These are phyloP conservation scores for Raphanus sativus DNA, from an alignment of 345 rosid genomes.

Conservation along the genomic window DNA sequence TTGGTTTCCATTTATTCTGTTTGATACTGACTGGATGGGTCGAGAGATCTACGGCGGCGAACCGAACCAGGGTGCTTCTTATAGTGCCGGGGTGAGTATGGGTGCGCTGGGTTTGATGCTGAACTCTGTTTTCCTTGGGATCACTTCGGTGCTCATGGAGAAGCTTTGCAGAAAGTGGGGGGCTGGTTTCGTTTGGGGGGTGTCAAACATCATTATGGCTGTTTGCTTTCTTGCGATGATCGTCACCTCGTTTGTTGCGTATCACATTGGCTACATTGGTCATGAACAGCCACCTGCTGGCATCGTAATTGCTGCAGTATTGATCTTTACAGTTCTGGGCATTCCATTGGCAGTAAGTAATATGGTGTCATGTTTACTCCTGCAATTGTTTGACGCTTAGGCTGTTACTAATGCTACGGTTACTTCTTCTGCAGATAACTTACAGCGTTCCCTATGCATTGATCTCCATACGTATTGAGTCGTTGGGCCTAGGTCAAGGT, in stretches of 20 bases:
- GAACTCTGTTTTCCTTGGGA: conserved; percentile 83
- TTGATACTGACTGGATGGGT: conserved; percentile 99
- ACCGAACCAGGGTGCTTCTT: conserved; percentile 67
- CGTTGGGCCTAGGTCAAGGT: conserved; percentile 98
- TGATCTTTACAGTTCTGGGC: conserved; percentile 73
- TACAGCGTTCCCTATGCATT: conserved; percentile 95
- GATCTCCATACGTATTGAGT: conserved; percentile 76
- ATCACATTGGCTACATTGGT: conserved; percentile 56
- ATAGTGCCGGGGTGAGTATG: conserved; percentile 80
- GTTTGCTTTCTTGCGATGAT: conserved; percentile 88
- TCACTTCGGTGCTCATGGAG: conserved; percentile 93
- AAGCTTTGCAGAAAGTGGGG: conserved; percentile 95
- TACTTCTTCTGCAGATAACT: conserved; percentile 63
- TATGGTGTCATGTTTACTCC: neutral
- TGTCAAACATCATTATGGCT: conserved; percentile 80
- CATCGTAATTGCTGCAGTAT: conserved; percentile 63
- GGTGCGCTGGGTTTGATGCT: conserved; percentile 92
- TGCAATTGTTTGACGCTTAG: too few species aligned
- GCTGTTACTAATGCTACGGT: conserved; percentile 30
- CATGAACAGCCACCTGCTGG: conserved; percentile 64
- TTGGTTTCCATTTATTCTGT: conserved; percentile 90
- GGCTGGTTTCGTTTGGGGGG: conserved; percentile 91
- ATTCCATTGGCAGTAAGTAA: conserved; percentile 81
- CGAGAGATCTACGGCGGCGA: conserved; percentile 85
- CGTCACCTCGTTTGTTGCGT: conserved; percentile 56